These are phyloP conservation scores for Cydonia oblonga DNA, from an alignment of 331 rosid genomes.

Conservation along the genomic window DNA sequence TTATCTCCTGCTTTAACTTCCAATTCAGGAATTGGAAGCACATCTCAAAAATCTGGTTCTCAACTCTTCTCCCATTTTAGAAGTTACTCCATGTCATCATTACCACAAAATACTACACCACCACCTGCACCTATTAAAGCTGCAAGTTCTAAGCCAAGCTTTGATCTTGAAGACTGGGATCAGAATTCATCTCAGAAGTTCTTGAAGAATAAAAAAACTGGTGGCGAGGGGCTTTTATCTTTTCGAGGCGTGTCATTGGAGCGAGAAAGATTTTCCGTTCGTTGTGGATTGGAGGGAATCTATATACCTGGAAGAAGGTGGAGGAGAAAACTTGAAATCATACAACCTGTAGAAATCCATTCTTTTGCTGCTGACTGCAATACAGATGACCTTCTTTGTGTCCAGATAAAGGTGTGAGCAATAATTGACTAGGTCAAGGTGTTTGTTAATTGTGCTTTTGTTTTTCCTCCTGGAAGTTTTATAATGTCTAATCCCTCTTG, in stretches of 20 bases:
- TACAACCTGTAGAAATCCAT: conserved; percentile 73
- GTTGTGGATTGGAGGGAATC: conserved; percentile 88
- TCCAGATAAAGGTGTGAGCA: conserved; percentile 78
- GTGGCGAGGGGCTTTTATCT: conserved; percentile 61
- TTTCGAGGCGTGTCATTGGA: conserved; percentile 85
- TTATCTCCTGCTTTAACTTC: conserved; percentile 47
- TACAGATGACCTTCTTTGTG: conserved; percentile 79
- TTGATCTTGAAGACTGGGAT: conserved; percentile 72
- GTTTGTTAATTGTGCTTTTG: conserved; percentile 2
- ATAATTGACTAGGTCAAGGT: conserved; percentile 14
- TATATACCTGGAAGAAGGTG: conserved; percentile 89
- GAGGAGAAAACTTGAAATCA: conserved; percentile 85
- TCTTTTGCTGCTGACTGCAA: conserved; percentile 81
- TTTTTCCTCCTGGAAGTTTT: background rate
- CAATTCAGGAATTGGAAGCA: conserved; percentile 43
- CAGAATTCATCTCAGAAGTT: conserved; percentile 47
- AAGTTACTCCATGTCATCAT: conserved; percentile 95
- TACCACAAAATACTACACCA: conserved; percentile 52
- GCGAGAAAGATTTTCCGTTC: conserved; percentile 77
- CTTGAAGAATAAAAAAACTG: conserved; percentile 30
- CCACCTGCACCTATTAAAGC: conserved; percentile 52
- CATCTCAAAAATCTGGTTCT: conserved; percentile 58
- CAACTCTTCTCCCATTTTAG: conserved; percentile 67
- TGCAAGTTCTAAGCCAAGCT: conserved; percentile 66
- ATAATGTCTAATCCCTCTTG: background rate